Base-by-base conservation (phyloP, 2,329 filamentous ascomycete genomes). In the Calycina marina region DNA sequence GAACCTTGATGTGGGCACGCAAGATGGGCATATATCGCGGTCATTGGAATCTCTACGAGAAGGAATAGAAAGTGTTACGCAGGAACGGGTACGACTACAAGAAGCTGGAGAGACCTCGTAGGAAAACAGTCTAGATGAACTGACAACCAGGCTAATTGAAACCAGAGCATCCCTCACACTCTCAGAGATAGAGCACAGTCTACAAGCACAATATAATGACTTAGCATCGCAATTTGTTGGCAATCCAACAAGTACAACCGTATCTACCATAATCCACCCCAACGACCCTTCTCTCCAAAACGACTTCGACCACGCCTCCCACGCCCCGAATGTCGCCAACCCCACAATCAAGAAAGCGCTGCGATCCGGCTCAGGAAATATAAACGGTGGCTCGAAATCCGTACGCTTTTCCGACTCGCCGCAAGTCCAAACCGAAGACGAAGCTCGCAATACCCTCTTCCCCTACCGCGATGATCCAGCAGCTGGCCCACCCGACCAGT, bases 21-120 rank as follows among this genome's bases (percentile, higher is more conserved):
- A 93, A 56, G 85, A 94, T 59, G 78, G 79, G 25, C 81, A 93
- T 55, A 86, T 96, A 45, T 80, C 81, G 11, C 72, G 83, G 32
- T 94, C 86, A 3, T 64, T 98, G 31, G 83, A 93, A 37, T 84
- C 86, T 41, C 71, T 98, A 42, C 72, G 76, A 35, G 77, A 85
- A 44, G 86, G 86, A 14, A 68, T 98, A 37, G 72, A 77, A 34
- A 61, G 67, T 5, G 62, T 93, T 29, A 69, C 77, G 45, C 58
- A 63, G 34, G 74, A 84, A 50, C 63, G 69, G 51, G 60, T 63
- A 41, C 69, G 76, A 25, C 62, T 84, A 38, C 63, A 73, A 44
- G 70, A 76, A 36, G 61, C 65, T 1, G 72, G 68, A 38, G 72
- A 82, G 46, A 70, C 75, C 48, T 56, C 62, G 75, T 80, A 59